These are phyloP conservation scores for Ceratocystis smalleyi DNA, from an alignment of 2,329 filamentous ascomycete species.

Conservation along the genomic window DNA sequence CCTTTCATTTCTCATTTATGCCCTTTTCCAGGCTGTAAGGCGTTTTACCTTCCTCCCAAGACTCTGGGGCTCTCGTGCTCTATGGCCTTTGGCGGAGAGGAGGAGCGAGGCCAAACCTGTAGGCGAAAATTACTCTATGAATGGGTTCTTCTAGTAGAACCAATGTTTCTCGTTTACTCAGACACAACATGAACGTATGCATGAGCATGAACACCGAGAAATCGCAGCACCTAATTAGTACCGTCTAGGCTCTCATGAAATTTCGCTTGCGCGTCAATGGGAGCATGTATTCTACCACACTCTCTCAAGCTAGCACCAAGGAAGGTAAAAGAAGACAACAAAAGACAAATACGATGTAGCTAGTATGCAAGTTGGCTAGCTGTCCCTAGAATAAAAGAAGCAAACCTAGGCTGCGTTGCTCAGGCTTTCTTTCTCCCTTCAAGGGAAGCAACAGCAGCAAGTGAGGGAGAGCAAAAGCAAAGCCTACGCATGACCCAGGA, in stretches of 20 bases:
- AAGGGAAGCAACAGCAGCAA: not conserved
- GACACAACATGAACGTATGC: not conserved
- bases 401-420: not conserved
- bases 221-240: not conserved
- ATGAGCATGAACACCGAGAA: not conserved
- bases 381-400: not conserved
- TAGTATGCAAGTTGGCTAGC: not conserved
- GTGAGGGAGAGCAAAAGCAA: not conserved
- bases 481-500: not conserved
- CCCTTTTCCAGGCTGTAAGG: not conserved
- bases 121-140: not conserved
- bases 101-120: not conserved
- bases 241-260: not conserved
- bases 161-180: slow-evolving; percentile 6
- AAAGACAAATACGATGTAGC: not conserved
- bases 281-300: not conserved
- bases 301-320: not conserved
- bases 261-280: not conserved
- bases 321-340: not conserved
- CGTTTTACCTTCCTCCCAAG: not conserved
- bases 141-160: not conserved
- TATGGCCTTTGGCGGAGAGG: not conserved
- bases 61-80: not conserved
- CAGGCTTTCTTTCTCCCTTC: not conserved
- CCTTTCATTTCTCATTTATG: not conserved